These are phyloP conservation scores for Penicillium sp. DNA, from an alignment of 2,329 filamentous ascomycete genomes.

Conservation along the genomic window DNA sequence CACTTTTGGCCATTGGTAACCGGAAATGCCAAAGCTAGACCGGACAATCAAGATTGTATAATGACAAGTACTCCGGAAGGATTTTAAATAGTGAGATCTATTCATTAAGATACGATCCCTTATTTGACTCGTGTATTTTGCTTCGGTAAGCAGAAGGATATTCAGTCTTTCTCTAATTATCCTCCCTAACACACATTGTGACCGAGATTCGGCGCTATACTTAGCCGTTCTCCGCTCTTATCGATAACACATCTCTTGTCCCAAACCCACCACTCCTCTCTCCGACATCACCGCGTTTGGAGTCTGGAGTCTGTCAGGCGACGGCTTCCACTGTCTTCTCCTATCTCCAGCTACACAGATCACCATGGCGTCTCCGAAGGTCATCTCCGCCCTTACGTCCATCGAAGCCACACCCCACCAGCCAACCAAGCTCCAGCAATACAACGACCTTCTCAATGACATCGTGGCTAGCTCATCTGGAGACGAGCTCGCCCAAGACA, in stretches of 20 bases:
- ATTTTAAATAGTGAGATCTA: too few relatives aligned
- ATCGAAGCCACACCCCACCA: slow-evolving; percentile 51
- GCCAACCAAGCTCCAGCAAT: slow-evolving; percentile 54
- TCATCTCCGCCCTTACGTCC: slow-evolving; percentile 49
- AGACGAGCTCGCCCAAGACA: slow-evolving; percentile 56
- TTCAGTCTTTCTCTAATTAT: background rate
- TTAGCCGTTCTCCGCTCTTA: slow-evolving; percentile 10
- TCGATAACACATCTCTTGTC: slow-evolving; percentile 11
- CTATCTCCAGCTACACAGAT: background rate
- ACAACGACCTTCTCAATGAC: slow-evolving; percentile 57
- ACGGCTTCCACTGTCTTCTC: background rate
- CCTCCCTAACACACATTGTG: background rate
- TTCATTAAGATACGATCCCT: background rate
- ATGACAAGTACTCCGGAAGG: background rate
- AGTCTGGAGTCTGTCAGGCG: background rate
- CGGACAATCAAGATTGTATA: background rate
- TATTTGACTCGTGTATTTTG: background rate
- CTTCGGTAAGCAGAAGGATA: background rate
- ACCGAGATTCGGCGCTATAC: background rate
- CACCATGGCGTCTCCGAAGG: slow-evolving; percentile 51
- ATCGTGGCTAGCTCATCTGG: slow-evolving; percentile 50
- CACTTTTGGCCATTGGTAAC: background rate
- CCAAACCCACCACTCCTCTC: slow-evolving; percentile 2
- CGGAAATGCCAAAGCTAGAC: background rate
- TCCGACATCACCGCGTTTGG: background rate